These are phyloP conservation scores for Alternaria brassicae DNA, from an alignment of 2,329 filamentous ascomycete species.

Conservation along the genomic window DNA sequence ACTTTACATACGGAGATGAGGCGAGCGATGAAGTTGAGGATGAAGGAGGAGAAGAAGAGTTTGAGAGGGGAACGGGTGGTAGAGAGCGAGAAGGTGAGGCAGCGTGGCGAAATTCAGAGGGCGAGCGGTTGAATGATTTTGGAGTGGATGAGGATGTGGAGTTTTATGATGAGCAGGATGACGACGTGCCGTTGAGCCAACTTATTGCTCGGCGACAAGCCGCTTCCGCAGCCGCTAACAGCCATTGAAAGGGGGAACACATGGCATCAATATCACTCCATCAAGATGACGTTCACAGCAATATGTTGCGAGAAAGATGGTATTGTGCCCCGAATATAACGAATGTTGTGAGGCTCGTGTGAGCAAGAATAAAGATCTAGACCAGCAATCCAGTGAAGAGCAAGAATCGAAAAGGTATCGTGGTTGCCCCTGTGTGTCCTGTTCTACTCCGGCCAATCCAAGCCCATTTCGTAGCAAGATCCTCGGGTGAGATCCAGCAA, in stretches of 20 bases:
- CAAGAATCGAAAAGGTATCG: constrained; percentile 19
- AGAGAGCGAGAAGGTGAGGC: constrained; percentile 58
- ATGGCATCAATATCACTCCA: neutral
- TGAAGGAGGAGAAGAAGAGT: constrained; percentile 27
- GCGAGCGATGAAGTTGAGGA: constrained; percentile 19
- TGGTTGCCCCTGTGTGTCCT: constrained; percentile 14
- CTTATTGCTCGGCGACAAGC: constrained; percentile 56
- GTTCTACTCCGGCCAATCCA: constrained; percentile 2
- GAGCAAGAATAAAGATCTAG: constrained; percentile 33
- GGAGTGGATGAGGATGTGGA: constrained; percentile 81
- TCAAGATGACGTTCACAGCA: neutral
- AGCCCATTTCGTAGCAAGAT: constrained; percentile 8
- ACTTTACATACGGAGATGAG: constrained; percentile 33
- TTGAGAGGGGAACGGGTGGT: constrained; percentile 18
- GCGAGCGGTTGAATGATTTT: constrained; percentile 76
- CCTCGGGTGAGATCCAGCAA: neutral
- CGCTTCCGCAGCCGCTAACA: constrained; percentile 8
- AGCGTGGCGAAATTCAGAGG: constrained; percentile 77
- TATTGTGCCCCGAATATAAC: constrained; percentile 7
- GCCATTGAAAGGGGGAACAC: neutral
- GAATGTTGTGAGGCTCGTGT: constrained; percentile 24
- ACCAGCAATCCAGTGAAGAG: constrained; percentile 24
- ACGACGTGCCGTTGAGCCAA: constrained; percentile 74
- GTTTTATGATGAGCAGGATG: constrained; percentile 68
- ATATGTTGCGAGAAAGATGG: neutral